Conservation (phyloP, 257 asterid species). For the Nicotiana undulata region DNA sequence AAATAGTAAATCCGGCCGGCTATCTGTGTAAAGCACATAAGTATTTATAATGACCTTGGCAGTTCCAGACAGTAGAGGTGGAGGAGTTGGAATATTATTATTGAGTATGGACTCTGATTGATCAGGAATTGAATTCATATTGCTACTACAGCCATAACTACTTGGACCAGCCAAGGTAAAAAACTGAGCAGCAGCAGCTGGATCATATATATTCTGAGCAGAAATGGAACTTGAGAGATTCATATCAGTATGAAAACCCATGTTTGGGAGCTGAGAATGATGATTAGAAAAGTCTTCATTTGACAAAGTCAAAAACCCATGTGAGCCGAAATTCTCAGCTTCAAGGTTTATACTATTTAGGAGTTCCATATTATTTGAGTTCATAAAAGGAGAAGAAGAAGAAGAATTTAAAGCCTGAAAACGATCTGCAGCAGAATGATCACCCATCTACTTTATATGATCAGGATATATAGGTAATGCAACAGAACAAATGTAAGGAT, state of each 20-base stretch:
- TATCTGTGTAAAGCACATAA: too few relatives aligned
- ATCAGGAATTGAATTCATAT: conserved; percentile 19
- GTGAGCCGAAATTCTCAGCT: conserved; percentile 25
- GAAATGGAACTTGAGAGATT: conserved; percentile 14
- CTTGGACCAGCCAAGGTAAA: conserved; percentile 27
- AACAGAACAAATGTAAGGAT: not conserved
- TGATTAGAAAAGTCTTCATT: conserved; percentile 27
- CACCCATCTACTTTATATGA: conserved; percentile 2
- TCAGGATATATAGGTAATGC: conserved; percentile 9
- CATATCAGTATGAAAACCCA: conserved; percentile 26
- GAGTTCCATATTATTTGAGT: conserved; percentile 20
- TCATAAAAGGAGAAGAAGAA: conserved; percentile 17
- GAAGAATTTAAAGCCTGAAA: conserved; percentile 4
- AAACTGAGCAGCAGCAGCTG: conserved; percentile 24
- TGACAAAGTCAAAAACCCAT: conserved; percentile 24
- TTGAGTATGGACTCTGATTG: conserved; percentile 18
- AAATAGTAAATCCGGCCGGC: too few relatives aligned
- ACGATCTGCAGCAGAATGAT: not conserved
- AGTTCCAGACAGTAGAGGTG: not conserved
- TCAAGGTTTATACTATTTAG: conserved; percentile 5
- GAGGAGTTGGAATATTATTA: not conserved
- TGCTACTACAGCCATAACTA: conserved; percentile 7
- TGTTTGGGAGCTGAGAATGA: conserved; percentile 22
- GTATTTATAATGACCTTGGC: conserved; percentile 1
- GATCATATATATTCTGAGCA: conserved; percentile 1